Percentiles rank a stretch among this genome's conserved stretches.
Conservation (phyloP, 306 rosid genomes). For the Benincasa hispida region DNA sequence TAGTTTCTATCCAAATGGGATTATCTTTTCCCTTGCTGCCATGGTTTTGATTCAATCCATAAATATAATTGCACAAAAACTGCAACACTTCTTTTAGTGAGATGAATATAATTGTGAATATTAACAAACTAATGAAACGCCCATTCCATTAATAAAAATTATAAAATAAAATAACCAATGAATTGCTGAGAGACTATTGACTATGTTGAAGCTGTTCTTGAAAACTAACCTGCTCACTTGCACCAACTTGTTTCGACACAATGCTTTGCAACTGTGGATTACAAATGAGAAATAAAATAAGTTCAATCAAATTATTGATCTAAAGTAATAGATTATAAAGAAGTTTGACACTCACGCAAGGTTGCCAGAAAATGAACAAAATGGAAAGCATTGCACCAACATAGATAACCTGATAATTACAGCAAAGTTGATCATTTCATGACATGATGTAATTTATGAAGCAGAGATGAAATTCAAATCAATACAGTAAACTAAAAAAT, state of each 20-base stretch:
- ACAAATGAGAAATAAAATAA: constrained; percentile 3
- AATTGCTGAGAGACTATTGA: not conserved
- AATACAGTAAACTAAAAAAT: not conserved
- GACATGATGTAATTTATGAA: not conserved
- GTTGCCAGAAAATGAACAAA: constrained; percentile 58
- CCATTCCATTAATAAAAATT: too few species aligned
- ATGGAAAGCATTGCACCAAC: constrained; percentile 72
- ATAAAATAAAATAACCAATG: too few species aligned
- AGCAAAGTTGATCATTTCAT: not conserved
- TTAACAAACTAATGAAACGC: too few species aligned
- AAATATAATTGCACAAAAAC: too few species aligned
- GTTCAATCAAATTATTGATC: not conserved
- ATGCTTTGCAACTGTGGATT: constrained; percentile 69
- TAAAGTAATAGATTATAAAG: not conserved
- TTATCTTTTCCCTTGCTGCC: too few species aligned
- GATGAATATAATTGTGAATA: too few species aligned
- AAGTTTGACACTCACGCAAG: constrained; percentile 66
- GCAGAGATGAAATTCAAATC: not conserved
- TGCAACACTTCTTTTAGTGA: too few species aligned
- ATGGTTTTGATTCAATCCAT: too few species aligned
- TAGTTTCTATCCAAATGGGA: too few species aligned
- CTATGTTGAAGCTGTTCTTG: not conserved
- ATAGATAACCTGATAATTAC: constrained; percentile 47
- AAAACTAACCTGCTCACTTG: constrained; percentile 62
- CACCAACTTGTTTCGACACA: constrained; percentile 80